Base-by-base conservation (phyloP, 2,329 filamentous ascomycete genomes). In the Ophiostoma fasciatum region DNA sequence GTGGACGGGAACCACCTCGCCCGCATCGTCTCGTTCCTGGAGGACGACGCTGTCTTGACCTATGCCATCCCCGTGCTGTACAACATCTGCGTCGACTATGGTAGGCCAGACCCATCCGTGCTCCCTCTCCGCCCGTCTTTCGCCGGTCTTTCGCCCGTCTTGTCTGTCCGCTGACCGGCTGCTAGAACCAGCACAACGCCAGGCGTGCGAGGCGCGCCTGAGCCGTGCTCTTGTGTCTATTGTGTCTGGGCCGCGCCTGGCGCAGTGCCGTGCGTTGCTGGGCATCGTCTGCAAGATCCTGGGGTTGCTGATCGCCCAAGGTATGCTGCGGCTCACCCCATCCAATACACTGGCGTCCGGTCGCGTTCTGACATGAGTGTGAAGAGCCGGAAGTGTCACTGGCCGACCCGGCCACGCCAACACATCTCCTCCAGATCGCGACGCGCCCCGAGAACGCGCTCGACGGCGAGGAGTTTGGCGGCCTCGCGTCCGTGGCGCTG, bases 41-140 rank as follows among this genome's bases (percentile, higher is more conserved):
- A 54, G 12, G 51, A 69, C 26, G 61, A 69, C 33, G 51, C 54
- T 0, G 45, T 75, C 14, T 51, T 73, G 7, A 52, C 60, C 0
- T 70, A 71, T 48, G 60, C 62, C 25, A 63, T 77, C 28, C 68
- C 71, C 0, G 74, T 77, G 7, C 53, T 78, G 4, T 74, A 68
- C 51, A 78, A 78, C 47, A 61, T 75, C 32, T 64, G 71, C 37
- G 63, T 77, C 12, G 74, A 78, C 48, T 77, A 74, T 48, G 69
- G 72, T 76, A 49, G 4, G 23, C 13, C 2, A 10, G 7, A 10
- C 23, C 10, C 23, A 3, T 9, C 22, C 22, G 9, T 23, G 26
- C 13, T n/a, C 5, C 15, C 12, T 5, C 12, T 19, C 14, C 10
- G 3, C 15, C n/a, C 12, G 17, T 19, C 10, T 23, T 12, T 7